Percentiles rank a stretch among this genome's conserved stretches.
Evolutionary conservation across 345 rosid species (phyloP).

Genomic region (Lepidium sativum): DNA sequence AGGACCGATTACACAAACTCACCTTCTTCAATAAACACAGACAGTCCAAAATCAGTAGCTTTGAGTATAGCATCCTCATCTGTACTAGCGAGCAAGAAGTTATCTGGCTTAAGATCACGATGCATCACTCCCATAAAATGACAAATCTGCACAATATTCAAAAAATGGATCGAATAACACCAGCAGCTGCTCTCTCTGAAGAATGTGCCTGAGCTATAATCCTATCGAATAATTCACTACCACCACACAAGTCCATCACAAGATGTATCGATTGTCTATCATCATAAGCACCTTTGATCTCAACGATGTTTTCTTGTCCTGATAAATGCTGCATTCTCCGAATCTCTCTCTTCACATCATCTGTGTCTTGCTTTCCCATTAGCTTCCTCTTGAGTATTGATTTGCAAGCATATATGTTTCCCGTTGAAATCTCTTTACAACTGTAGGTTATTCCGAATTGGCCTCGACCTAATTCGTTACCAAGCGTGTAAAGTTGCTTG

Average conservation of each 20-base stretch:
- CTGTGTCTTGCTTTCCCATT: slow-evolving; percentile 42
- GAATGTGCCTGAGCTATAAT: slow-evolving; percentile 71
- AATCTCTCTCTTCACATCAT: slow-evolving; percentile 64
- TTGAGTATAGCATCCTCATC: slow-evolving; percentile 53
- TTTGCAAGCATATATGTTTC: slow-evolving; percentile 61
- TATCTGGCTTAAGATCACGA: slow-evolving; percentile 87
- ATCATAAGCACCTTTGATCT: slow-evolving; percentile 64
- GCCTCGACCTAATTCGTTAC: slow-evolving; percentile 79
- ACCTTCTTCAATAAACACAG: slow-evolving; percentile 85
- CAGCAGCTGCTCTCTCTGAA: slow-evolving; percentile 65
- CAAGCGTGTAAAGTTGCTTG: slow-evolving; percentile 40
- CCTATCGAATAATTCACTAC: slow-evolving; percentile 79
- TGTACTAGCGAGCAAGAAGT: slow-evolving; percentile 60
- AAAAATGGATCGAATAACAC: slow-evolving; percentile 45
- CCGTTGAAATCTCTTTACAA: slow-evolving; percentile 61
- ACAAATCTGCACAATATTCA: slow-evolving; percentile 67
- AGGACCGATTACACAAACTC: background rate
- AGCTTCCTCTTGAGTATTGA: slow-evolving; percentile 72
- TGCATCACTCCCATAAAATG: slow-evolving; percentile 91
- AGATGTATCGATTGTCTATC: slow-evolving; percentile 67
- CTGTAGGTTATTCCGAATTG: slow-evolving; percentile 69
- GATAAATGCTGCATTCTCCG: slow-evolving; percentile 81
- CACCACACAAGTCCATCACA: slow-evolving; percentile 86
- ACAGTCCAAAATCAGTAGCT: slow-evolving; percentile 80
- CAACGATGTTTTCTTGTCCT: slow-evolving; percentile 72